Base-by-base conservation (phyloP, 257 asterid genomes). In the Nicotiana sylvestris region DNA sequence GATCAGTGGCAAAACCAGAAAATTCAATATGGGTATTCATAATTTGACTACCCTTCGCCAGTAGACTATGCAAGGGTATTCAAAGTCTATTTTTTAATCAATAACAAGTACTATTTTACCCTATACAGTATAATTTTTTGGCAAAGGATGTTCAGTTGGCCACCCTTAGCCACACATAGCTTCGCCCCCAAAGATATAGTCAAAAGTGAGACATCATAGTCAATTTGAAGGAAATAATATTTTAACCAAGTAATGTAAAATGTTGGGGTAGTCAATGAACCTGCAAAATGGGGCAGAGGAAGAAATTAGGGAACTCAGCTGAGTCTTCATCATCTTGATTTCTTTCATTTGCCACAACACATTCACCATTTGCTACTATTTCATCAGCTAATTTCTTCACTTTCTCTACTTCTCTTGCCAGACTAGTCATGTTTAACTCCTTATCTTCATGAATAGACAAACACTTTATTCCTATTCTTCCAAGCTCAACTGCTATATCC, bases 281-380 rank as follows among this genome's bases (percentile, higher is more conserved):
- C 97, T 88, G 92, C 66, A 82, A 88, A 30, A 93, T 89, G 69
- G 96, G 95, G 82, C 96, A 92, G 53, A 90, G 81, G 88, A 92
- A 92, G 49, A 89, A 74, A 13, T 87, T 77, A 55, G 96, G 93
- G 5, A 87, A 64, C 35, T 74, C 82, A 84, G 84, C 67, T 37
- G 67, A 64, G 62, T 84, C 92, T 78, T 83, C 86, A n/a, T 21
- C 62, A 29, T 70, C 70, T 6, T 9, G 43, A 46, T 64, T 84
- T 78, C 82, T 89, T 57, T 87, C 89, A 61, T 21, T 80, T 32
- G 82, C 62, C 84, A 60, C 39, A 51, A 46, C 57, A 70, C 66
- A 64, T 51, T 86, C 87, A 80, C 64, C 83, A 6, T 80, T 87
- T 9, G 72, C 83, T 65, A 85, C 78, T 62, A 89, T 25, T 85